Evolutionary conservation across 2,329 filamentous ascomycete species (phyloP).

Genomic region (Xylaria sp.): DNA sequence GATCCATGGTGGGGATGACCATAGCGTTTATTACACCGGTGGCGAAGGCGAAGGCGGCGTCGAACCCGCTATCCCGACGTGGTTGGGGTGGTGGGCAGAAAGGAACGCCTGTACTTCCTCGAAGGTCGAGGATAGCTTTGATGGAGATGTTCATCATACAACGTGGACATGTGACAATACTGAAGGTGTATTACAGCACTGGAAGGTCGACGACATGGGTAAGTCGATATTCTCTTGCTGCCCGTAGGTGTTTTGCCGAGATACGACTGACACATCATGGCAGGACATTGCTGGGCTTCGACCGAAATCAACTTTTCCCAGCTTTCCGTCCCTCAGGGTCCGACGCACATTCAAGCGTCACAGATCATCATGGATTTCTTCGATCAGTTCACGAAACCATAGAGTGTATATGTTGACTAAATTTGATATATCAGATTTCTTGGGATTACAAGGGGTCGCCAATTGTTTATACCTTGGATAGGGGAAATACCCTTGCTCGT

Average conservation of each 20-base stretch:
- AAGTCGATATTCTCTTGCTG: constrained; percentile 31
- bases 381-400: constrained; percentile 49
- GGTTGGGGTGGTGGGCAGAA: constrained; percentile 55
- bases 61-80: constrained; percentile 53
- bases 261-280: constrained; percentile 5
- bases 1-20: constrained; percentile 58
- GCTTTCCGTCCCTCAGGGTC: constrained; percentile 51
- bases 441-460: neutral
- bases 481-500: neutral
- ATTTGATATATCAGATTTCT: neutral
- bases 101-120: constrained; percentile 53
- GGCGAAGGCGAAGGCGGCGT: constrained; percentile 55
- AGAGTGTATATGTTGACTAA: neutral
- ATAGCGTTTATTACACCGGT: constrained; percentile 55
- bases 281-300: constrained; percentile 58
- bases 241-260: neutral
- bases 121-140: constrained; percentile 48
- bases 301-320: constrained; percentile 58
- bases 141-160: constrained; percentile 55
- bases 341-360: constrained; percentile 56
- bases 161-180: constrained; percentile 54
- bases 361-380: constrained; percentile 59
- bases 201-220: constrained; percentile 56
- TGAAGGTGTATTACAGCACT: constrained; percentile 54
- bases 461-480: neutral